These are phyloP conservation scores for Fusarium tuaranense DNA, from an alignment of 2,329 filamentous ascomycete genomes.

Conservation along the genomic window DNA sequence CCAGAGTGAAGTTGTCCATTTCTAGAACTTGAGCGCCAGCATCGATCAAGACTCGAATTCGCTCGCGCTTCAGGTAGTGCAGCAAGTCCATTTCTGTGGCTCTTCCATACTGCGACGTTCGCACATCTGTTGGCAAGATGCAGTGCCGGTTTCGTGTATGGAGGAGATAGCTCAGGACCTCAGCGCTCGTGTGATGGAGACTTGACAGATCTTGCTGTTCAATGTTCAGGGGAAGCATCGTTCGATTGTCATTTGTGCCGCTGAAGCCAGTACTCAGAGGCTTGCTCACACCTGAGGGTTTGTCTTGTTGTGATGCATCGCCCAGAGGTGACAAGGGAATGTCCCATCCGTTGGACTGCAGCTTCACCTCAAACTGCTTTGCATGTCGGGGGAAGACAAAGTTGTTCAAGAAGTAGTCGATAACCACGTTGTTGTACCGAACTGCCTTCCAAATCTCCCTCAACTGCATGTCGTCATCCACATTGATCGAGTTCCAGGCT, in stretches of 20 bases:
- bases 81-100: constrained; percentile 49
- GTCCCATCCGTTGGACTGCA: constrained; percentile 78
- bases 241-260: constrained; percentile 76
- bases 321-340: constrained; percentile 61
- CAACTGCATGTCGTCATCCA: constrained; percentile 67
- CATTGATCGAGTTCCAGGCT: constrained; percentile 70
- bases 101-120: constrained; percentile 57
- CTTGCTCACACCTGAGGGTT: constrained; percentile 9
- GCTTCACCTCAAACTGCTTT: constrained; percentile 72
- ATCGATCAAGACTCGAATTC: constrained; percentile 70
- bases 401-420: constrained; percentile 73
- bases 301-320: neutral
- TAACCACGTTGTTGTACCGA: constrained; percentile 60
- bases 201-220: constrained; percentile 69
- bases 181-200: constrained; percentile 71
- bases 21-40: constrained; percentile 74
- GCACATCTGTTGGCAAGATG: constrained; percentile 44
- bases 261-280: constrained; percentile 75
- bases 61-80: constrained; percentile 4
- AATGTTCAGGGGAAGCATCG: constrained; percentile 71
- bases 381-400: constrained; percentile 76
- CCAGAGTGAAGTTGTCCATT: constrained; percentile 65
- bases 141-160: constrained; percentile 64
- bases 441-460: constrained; percentile 64
- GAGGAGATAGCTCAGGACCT: constrained; percentile 71